These are phyloP conservation scores for Starmerella scarabaei DNA, from an alignment of 805 yeast species.

Conservation along the genomic window DNA sequence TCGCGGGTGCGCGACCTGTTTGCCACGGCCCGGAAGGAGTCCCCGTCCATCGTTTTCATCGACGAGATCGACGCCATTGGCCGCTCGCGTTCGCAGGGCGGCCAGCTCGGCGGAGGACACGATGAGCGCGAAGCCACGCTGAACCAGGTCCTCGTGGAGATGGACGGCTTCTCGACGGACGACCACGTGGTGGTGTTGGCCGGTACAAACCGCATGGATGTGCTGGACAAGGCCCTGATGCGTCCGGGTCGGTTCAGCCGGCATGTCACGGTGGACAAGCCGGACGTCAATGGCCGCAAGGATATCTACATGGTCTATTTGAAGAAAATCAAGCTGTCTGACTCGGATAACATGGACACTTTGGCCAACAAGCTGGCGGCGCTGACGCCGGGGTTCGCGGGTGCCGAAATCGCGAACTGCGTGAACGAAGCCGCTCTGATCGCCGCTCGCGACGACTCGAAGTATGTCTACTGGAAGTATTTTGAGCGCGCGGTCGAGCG, in stretches of 20 bases:
- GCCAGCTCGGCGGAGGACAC: constrained; percentile 54
- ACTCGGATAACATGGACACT: constrained; percentile 33
- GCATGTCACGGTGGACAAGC: constrained; percentile 80
- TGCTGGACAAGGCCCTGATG: constrained; percentile 79
- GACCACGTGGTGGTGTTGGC: constrained; percentile 96
- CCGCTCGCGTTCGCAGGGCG: constrained; percentile 53
- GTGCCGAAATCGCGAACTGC: constrained; percentile 96
- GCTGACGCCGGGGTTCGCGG: constrained; percentile 93
- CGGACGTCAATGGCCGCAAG: constrained; percentile 89
- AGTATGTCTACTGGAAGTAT: constrained; percentile 58
- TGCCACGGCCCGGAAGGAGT: constrained; percentile 79
- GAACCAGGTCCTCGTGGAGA: constrained; percentile 90
- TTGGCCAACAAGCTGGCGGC: constrained; percentile 86
- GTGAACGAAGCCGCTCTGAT: constrained; percentile 95
- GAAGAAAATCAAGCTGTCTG: constrained; percentile 49
- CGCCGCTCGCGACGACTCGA: constrained; percentile 75
- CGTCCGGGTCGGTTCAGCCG: constrained; percentile 98
- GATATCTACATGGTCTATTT: constrained; percentile 84
- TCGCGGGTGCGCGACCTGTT: constrained; percentile 93
- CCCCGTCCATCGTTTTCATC: constrained; percentile 91
- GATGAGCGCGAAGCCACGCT: constrained; percentile 96
- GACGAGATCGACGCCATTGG: constrained; percentile 99
- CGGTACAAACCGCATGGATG: constrained; percentile 93
- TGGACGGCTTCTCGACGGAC: constrained; percentile 89
- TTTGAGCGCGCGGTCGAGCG: constrained; percentile 96